Percentiles rank a stretch among this genome's conserved stretches.
phyloP scores from a whole-genome alignment of 2,329 filamentous ascomycete genomes.

The Rosellinia necatrix region DNA sequence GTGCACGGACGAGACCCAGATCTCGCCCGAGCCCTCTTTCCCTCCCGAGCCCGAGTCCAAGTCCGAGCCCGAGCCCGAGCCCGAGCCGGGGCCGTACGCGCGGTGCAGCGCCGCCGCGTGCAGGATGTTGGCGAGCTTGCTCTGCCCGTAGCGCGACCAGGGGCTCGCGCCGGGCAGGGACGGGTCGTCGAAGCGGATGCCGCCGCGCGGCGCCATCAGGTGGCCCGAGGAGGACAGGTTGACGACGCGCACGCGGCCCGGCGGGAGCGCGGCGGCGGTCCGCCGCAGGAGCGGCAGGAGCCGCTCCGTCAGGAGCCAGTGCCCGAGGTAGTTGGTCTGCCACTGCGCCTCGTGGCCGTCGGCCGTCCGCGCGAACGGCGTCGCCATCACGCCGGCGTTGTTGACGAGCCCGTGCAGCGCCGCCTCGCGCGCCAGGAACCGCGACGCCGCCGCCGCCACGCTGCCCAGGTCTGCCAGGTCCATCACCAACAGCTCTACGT shows the following conservation, averaged over 20 bases:
- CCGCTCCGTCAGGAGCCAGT: slow-evolving; percentile 47
- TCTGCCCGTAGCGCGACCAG: slow-evolving; percentile 48
- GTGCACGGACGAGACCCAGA: slow-evolving; percentile 46
- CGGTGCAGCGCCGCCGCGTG: slow-evolving; percentile 45
- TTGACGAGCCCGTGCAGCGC: slow-evolving; percentile 43
- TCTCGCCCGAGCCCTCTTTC: slow-evolving; percentile 42
- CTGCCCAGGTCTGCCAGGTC: slow-evolving; percentile 43
- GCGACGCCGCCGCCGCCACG: slow-evolving; percentile 43
- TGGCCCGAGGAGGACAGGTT: slow-evolving; percentile 39
- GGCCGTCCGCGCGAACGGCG: slow-evolving; percentile 41
- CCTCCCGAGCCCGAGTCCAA: slow-evolving; percentile 31
- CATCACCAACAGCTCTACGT: slow-evolving; percentile 43
- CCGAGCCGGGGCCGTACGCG: slow-evolving; percentile 42
- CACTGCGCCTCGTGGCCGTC: slow-evolving; percentile 47
- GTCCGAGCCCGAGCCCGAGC: too few relatives aligned
- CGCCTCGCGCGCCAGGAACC: slow-evolving; percentile 37
- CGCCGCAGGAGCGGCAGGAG: slow-evolving; percentile 44
- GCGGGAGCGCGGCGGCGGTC: slow-evolving; percentile 36
- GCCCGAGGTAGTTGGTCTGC: slow-evolving; percentile 50
- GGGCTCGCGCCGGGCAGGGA: slow-evolving; percentile 28
- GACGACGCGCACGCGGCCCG: slow-evolving; percentile 38
- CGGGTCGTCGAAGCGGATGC: slow-evolving; percentile 33
- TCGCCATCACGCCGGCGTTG: slow-evolving; percentile 42
- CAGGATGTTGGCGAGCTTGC: slow-evolving; percentile 52
- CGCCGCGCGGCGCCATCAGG: slow-evolving; percentile 33